Conservation (phyloP, 768 basidiomycete genomes). For the Agaricus sinodeliciosus region DNA sequence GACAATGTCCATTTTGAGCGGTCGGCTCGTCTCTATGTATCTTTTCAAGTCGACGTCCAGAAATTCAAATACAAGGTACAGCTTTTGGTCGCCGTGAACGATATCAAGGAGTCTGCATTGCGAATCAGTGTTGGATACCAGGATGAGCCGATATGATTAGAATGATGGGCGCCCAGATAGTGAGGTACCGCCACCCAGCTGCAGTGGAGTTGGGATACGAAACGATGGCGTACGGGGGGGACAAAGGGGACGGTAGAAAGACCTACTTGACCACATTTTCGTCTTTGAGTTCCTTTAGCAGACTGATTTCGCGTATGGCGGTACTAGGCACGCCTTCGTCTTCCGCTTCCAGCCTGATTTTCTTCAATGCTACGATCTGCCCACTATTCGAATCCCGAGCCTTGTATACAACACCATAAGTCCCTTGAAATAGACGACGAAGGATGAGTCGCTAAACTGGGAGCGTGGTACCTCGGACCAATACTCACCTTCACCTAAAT, state of each 20-base stretch:
- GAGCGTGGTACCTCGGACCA: neutral
- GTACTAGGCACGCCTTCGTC: conserved; percentile 99
- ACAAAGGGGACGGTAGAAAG: neutral
- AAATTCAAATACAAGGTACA: conserved; percentile 98
- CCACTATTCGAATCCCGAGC: conserved; percentile 77
- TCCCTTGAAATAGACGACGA: conserved; percentile 49
- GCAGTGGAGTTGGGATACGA: neutral
- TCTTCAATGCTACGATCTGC: conserved; percentile 93
- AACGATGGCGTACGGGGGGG: neutral
- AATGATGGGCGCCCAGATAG: conserved; percentile 9
- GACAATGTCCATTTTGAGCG: conserved; percentile 66
- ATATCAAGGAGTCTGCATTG: conserved; percentile 81
- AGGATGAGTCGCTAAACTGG: neutral
- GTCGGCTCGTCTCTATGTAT: conserved; percentile 90
- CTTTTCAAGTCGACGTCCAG: conserved; percentile 94
- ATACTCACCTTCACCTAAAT: conserved; percentile 36
- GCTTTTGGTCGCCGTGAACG: conserved; percentile 93
- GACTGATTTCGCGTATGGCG: conserved; percentile 95
- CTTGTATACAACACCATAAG: conserved; percentile 98
- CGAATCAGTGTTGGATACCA: neutral
- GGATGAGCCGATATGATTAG: conserved; percentile 5
- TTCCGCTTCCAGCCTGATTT: conserved; percentile 96
- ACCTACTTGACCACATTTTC: conserved; percentile 89
- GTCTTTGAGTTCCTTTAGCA: conserved; percentile 94
- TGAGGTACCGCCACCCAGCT: too few species aligned